phyloP scores from a whole-genome alignment of 768 basidiomycete species.

The Omphalotus guepiniiformis region DNA sequence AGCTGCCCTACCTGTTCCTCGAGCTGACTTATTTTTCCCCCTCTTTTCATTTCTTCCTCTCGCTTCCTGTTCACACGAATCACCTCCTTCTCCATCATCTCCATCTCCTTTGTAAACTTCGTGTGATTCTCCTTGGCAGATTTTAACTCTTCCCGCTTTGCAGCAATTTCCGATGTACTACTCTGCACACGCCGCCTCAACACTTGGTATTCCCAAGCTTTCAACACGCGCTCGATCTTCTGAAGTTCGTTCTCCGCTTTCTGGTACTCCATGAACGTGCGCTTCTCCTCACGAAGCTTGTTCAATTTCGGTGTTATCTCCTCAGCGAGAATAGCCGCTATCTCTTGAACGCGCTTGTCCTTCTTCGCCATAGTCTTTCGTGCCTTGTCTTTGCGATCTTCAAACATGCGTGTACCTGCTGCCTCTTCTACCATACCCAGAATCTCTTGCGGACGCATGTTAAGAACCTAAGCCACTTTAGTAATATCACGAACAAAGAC shows the following conservation, averaged over 20 bases:
- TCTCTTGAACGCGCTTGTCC: slow-evolving; percentile 91
- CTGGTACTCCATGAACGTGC: slow-evolving; percentile 84
- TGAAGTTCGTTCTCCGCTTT: slow-evolving; percentile 88
- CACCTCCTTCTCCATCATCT: slow-evolving; percentile 64
- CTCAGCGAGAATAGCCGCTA: slow-evolving; percentile 72
- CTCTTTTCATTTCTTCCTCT: slow-evolving; percentile 87
- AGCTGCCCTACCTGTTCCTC: slow-evolving; percentile 76
- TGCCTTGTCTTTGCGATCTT: slow-evolving; percentile 96
- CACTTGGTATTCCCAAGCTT: slow-evolving; percentile 87
- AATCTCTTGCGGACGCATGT: slow-evolving; percentile 98
- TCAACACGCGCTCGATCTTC: slow-evolving; percentile 71
- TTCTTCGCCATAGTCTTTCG: slow-evolving; percentile 96
- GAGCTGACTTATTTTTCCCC: slow-evolving; percentile 84
- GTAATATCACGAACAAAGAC: neutral
- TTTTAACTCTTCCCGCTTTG: slow-evolving; percentile 46
- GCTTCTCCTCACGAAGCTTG: slow-evolving; percentile 84
- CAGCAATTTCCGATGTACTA: slow-evolving; percentile 54
- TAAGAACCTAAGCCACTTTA: slow-evolving; percentile 58
- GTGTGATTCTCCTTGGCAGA: slow-evolving; percentile 43
- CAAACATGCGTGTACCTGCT: slow-evolving; percentile 98
- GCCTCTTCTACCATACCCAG: slow-evolving; percentile 99
- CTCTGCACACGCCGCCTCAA: slow-evolving; percentile 44
- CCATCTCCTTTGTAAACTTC: slow-evolving; percentile 47
- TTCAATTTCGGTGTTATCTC: slow-evolving; percentile 95
- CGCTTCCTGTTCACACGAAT: slow-evolving; percentile 56